phyloP scores from a whole-genome alignment of 2,329 filamentous ascomycete species.

The Phaeosphaeriaceae sp. region DNA sequence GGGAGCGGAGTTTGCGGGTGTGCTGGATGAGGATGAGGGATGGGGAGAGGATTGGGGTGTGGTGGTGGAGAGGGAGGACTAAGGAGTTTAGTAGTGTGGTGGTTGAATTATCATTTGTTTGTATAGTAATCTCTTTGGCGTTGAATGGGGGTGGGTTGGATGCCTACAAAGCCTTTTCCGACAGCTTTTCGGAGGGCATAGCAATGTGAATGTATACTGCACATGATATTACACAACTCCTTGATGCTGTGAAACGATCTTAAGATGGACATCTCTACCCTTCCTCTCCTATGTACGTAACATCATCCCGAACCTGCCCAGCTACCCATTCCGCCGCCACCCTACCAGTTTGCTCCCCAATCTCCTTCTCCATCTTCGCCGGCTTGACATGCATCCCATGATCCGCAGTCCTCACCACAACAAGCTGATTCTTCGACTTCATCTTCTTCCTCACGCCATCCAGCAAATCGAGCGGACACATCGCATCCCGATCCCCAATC shows the following conservation, averaged over 20 bases:
- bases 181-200: not conserved
- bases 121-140: not conserved
- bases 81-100: slow-evolving; percentile 10
- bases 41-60: slow-evolving; percentile 40
- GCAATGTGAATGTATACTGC: not conserved
- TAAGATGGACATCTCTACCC: not conserved
- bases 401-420: slow-evolving; percentile 48
- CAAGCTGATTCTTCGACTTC: slow-evolving; percentile 46
- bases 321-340: slow-evolving; percentile 46
- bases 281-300: slow-evolving; percentile 12
- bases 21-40: slow-evolving; percentile 37
- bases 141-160: not conserved
- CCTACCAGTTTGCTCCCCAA: slow-evolving; percentile 42
- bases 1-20: slow-evolving; percentile 37
- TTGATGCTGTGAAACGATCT: not conserved
- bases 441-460: slow-evolving; percentile 44
- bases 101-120: not conserved
- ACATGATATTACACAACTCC: not conserved
- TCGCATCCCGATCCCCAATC: slow-evolving; percentile 38
- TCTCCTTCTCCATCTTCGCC: slow-evolving; percentile 27
- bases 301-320: slow-evolving; percentile 6
- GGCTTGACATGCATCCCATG: slow-evolving; percentile 51
- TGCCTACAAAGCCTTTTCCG: not conserved
- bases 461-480: slow-evolving; percentile 30
- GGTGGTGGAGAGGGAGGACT: slow-evolving; percentile 29